These are phyloP conservation scores for Discostella pseudostelligera DNA, from an alignment of 108 stramenopile species.

Conservation along the genomic window DNA sequence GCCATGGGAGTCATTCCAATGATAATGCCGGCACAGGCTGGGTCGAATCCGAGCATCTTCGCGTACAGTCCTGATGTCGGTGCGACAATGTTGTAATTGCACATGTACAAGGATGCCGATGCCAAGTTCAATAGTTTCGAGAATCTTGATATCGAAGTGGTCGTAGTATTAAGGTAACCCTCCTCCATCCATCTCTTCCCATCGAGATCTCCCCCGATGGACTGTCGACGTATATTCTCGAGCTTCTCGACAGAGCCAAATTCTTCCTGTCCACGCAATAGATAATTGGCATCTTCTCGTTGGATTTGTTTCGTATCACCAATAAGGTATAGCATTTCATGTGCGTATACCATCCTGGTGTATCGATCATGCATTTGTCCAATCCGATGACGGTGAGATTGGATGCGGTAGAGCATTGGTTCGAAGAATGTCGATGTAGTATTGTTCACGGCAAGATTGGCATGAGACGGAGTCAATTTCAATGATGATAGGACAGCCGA, in stretches of 20 bases:
- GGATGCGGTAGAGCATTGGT: slow-evolving; percentile 34
- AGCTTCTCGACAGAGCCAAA: slow-evolving; percentile 9
- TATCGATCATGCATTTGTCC: slow-evolving; percentile 28
- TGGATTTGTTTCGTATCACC: slow-evolving; percentile 20
- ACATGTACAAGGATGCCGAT: slow-evolving; percentile 88
- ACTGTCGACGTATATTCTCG: slow-evolving; percentile 11
- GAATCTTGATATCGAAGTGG: slow-evolving; percentile 21
- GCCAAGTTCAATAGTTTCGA: slow-evolving; percentile 80
- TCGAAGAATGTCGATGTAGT: slow-evolving; percentile 24
- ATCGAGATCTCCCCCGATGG: slow-evolving; percentile 11
- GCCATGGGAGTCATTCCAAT: slow-evolving; percentile 92
- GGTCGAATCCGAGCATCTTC: slow-evolving; percentile 63
- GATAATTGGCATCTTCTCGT: slow-evolving; percentile 19
- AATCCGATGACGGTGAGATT: slow-evolving; percentile 17
- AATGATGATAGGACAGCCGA: not conserved
- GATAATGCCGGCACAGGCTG: slow-evolving; percentile 77
- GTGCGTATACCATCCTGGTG: slow-evolving; percentile 31
- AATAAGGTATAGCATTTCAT: slow-evolving; percentile 36
- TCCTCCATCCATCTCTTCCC: slow-evolving; percentile 7
- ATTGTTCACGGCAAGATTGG: not conserved
- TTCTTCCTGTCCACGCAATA: slow-evolving; percentile 16
- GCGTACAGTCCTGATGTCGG: slow-evolving; percentile 87
- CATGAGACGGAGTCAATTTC: not conserved
- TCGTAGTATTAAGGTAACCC: not conserved
- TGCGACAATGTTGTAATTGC: slow-evolving; percentile 93